phyloP scores from a whole-genome alignment of 2,329 filamentous ascomycete genomes.

The Thermothelomyces thermophilus region DNA sequence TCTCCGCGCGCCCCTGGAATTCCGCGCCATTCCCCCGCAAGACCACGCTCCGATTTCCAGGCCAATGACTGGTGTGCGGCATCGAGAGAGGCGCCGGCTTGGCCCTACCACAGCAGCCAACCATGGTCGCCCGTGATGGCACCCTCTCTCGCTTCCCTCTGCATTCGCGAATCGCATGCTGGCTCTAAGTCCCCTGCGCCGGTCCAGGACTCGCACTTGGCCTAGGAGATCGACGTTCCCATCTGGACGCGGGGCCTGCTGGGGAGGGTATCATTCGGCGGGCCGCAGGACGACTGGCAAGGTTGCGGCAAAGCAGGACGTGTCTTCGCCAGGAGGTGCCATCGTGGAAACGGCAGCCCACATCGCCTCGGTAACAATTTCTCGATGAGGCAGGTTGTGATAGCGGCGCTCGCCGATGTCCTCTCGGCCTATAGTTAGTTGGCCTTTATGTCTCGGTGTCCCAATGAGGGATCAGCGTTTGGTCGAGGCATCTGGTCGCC shows the following conservation, averaged over 20 bases:
- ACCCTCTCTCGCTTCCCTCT: neutral
- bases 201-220: neutral
- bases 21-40: neutral
- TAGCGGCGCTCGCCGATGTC: neutral
- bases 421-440: neutral
- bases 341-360: neutral
- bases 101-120: slow-evolving; percentile 3
- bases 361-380: slow-evolving; percentile 3
- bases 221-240: slow-evolving; percentile 1
- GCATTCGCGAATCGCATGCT: slow-evolving; percentile 1
- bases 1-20: neutral
- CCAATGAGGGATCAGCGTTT: neutral
- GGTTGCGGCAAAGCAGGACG: neutral
- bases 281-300: neutral
- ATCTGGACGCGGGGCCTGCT: neutral
- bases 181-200: neutral
- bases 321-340: neutral
- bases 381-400: slow-evolving; percentile 13
- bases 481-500: neutral
- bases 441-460: neutral
- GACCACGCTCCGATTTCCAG: neutral
- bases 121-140: neutral
- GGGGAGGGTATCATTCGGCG: neutral
- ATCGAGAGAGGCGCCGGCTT: neutral
- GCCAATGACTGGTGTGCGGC: neutral